Evolutionary conservation across 805 yeast species (phyloP), one percentile per base, ranked within the genome.

Genomic region (Hanseniaspora nectarophila): DNA sequence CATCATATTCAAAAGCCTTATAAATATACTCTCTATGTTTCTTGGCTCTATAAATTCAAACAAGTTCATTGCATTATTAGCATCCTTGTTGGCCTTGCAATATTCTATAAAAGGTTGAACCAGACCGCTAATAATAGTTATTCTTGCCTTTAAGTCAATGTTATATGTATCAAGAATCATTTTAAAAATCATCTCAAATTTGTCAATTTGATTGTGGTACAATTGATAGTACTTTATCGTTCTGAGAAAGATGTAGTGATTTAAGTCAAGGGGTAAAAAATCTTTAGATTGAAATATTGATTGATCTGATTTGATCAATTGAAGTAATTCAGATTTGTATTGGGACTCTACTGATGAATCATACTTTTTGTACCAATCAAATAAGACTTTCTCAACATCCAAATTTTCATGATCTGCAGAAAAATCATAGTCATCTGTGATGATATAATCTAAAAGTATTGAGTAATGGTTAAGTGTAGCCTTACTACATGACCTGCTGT

Each of bases 351-450:
- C 31, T 12, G 24, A 12, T 16, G 31, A 9, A 12, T 39, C 45
- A 24, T 47, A 47, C 13, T 47, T 28, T 6, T 40, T 40, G 24
- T 47, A 39, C 45, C 45, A 47, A 10, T 47, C 29, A 21, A 47
- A 39, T 5, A 47, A 18, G 7, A 47, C 8, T 24, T 12, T 32
- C 16, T 40, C 45, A 5, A 47, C 39, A 31, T 47, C 51, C 24
- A 47, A 9, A 5, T 12, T n/a, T 5, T 18, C 21, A 13, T 47
- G 33, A 33, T 45, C 23, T 4, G 24, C 21, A 6, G 34, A 13
- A 18, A 26, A 26, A n/a, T 37, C 39, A 32, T 39, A 16, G 28
- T 33, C 53, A 23, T 49, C 46, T 10, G 46, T 38, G n/a, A 49
- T n/a, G 15, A 49, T 15, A n/a, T 42, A 49, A 13, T 49, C 46